Percentiles rank a stretch among this genome's conserved stretches.
Evolutionary conservation across 177 flowering plant species (phyloP).

Genomic region (Vitis hybrid): DNA sequence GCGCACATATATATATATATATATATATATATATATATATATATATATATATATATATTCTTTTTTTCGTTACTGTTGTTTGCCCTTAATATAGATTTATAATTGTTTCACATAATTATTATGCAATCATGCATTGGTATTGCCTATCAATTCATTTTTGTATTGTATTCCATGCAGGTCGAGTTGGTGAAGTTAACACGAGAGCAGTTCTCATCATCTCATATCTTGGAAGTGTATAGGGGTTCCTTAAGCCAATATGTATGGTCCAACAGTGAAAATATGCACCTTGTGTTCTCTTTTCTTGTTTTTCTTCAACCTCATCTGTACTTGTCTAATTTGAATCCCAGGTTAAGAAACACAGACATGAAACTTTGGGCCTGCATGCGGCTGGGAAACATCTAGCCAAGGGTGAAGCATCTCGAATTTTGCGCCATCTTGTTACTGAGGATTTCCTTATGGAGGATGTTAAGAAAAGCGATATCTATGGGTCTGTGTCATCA

Average conservation of each 20-base stretch:
- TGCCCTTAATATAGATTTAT: not conserved
- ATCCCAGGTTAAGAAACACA: slow-evolving; percentile 79
- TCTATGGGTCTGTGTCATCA: slow-evolving; percentile 88
- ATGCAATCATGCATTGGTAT: not conserved
- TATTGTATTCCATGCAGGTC: slow-evolving; percentile 40
- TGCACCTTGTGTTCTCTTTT: not conserved
- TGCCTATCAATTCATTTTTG: slow-evolving; percentile 7
- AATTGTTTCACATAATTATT: not conserved
- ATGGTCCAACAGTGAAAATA: slow-evolving; percentile 19
- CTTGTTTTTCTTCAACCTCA: slow-evolving; percentile 2
- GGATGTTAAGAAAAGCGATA: slow-evolving; percentile 87
- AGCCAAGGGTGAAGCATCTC: slow-evolving; percentile 81
- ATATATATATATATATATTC: not conserved
- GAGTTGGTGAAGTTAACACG: slow-evolving; percentile 73
- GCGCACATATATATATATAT: too few relatives aligned
- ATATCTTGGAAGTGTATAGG: slow-evolving; percentile 87
- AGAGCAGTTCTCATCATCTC: slow-evolving; percentile 78
- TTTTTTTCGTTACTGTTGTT: not conserved
- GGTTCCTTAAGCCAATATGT: slow-evolving; percentile 88
- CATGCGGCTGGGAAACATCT: slow-evolving; percentile 94
- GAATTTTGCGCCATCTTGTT: slow-evolving; percentile 83
- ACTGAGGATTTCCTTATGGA: slow-evolving; percentile 78
- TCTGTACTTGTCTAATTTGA: slow-evolving; percentile 3
- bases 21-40: too few relatives aligned
- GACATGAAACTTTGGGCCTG: slow-evolving; percentile 60